Evolutionary conservation across 2,329 filamentous ascomycete genomes (phyloP).

Genomic region (Alternaria alternata): DNA sequence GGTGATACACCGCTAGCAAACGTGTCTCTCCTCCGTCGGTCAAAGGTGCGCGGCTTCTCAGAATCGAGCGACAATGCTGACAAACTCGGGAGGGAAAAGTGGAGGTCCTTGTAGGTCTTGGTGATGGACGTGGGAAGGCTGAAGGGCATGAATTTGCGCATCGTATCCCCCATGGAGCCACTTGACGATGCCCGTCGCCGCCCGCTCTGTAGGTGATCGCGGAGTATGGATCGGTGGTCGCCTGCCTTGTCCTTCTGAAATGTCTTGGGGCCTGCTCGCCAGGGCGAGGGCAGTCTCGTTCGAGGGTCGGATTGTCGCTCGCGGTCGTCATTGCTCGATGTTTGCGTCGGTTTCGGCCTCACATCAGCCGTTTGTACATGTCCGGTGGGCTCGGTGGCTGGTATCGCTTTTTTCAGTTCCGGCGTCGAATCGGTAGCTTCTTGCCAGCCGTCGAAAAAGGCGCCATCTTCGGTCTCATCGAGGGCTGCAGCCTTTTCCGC

Average conservation of each 20-base stretch:
- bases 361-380: background rate
- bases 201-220: slow-evolving; percentile 49
- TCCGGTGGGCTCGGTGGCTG: background rate
- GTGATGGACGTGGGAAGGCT: slow-evolving; percentile 47
- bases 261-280: slow-evolving; percentile 51
- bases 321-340: slow-evolving; percentile 13
- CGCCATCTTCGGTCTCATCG: slow-evolving; percentile 55
- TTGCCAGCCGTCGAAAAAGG: slow-evolving; percentile 58
- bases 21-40: slow-evolving; percentile 27
- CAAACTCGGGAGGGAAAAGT: slow-evolving; percentile 48
- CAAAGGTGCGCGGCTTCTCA: slow-evolving; percentile 13
- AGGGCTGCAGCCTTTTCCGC: slow-evolving; percentile 67
- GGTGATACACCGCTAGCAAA: slow-evolving; percentile 15
- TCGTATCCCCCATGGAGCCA: slow-evolving; percentile 41
- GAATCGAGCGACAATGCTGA: slow-evolving; percentile 40
- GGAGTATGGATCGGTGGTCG: slow-evolving; percentile 49
- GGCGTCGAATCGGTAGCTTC: slow-evolving; percentile 17
- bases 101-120: slow-evolving; percentile 47
- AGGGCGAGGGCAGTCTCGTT: slow-evolving; percentile 55
- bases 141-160: slow-evolving; percentile 50
- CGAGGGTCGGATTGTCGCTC: slow-evolving; percentile 21
- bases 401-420: background rate
- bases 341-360: background rate
- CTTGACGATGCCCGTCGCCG: slow-evolving; percentile 53
- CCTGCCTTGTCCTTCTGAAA: slow-evolving; percentile 43